Evolutionary conservation across 495 filamentous ascomycete genomes (phyloP), one percentile per base, ranked within the genome.

Genomic region (Aspergillus indologenus): DNA sequence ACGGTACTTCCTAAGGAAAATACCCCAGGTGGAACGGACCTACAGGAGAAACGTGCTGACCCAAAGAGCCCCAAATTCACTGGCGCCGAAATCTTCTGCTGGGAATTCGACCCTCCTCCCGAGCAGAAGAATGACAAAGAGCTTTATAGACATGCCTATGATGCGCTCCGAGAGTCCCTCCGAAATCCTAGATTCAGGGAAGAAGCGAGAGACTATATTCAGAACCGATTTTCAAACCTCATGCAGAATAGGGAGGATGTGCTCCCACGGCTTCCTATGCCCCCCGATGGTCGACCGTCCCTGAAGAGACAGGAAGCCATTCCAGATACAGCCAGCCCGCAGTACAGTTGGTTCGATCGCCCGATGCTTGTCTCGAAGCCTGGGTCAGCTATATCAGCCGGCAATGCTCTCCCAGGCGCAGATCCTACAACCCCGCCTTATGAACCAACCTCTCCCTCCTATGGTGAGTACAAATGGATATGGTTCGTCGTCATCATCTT

Each of bases 381-480:
- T 7, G 34, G 34, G 12, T 40, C 34, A 11, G 34, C 34, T 2
- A 11, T 14, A 11, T 40, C 34, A 8, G 34, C 34, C 2, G 6
- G 34, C 34, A 40, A 40, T 40, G 5, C 5, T 40, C 34, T 40
- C 34, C 34, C 7, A 7, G 34, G 12, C 34, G 34, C 21, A 47
- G 2, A 11, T 3, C n/a, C 47, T 24, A 5, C 20, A 11, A 11
- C 11, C 5, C 0, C 22, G 19, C 9, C 21, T 0, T 21, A 18
- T 6, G 21, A 26, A 5, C 5, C 22, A 29, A n/a, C 12, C 2
- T 2, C 34, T 2, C 12, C 12, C 34, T 34, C 19, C 34, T 50
- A 56, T n/a, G 64, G 70, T 72, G 65, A 71, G 70, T 69, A 66
- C 42, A 69, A 65, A 59, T 68, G 59, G 55, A 55, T 76, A 34